phyloP scores from a whole-genome alignment of 1,284 basidiomycete genomes.

The Leccinum holopus region DNA sequence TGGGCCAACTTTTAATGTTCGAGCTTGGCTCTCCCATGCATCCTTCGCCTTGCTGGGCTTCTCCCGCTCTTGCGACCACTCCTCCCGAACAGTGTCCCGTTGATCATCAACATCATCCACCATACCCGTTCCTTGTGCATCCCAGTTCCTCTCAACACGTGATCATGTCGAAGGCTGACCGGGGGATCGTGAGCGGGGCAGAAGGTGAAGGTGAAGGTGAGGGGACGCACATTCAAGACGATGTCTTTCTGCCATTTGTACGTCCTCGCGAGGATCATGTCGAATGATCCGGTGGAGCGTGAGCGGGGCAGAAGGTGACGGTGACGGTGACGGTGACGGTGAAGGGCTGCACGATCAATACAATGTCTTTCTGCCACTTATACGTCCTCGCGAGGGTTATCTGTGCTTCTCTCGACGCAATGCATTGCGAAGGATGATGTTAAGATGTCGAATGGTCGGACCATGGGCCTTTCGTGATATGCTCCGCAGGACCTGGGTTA shows the following conservation, averaged over 20 bases:
- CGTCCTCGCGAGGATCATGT: no score
- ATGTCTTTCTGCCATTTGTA: no score
- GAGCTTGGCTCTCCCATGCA: conserved; percentile 69
- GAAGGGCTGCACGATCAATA: no score
- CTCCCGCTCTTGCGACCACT: conserved; percentile 81
- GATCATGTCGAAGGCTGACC: no score
- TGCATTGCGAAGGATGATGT: conserved; percentile 48
- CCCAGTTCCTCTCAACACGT: background rate
- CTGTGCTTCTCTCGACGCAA: conserved; percentile 48
- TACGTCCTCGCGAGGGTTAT: conserved; percentile 46
- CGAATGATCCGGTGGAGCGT: no score
- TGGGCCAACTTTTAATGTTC: background rate
- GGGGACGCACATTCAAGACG: background rate
- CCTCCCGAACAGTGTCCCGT: conserved; percentile 39
- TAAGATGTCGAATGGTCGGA: conserved; percentile 50
- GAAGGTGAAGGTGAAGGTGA: no score
- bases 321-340: no score
- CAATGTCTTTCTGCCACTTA: no score
- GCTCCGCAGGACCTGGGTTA: conserved; percentile 48
- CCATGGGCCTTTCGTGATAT: conserved; percentile 40
- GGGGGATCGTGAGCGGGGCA: no score
- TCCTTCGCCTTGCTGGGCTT: conserved; percentile 71
- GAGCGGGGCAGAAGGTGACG: no score
- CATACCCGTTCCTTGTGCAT: background rate
- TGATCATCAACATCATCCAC: background rate